A percentile compares a stretch with the other conserved stretches of the same genome.
phyloP scores from a whole-genome alignment of 441 rosid species.

The Gossypium schwendimanii region DNA sequence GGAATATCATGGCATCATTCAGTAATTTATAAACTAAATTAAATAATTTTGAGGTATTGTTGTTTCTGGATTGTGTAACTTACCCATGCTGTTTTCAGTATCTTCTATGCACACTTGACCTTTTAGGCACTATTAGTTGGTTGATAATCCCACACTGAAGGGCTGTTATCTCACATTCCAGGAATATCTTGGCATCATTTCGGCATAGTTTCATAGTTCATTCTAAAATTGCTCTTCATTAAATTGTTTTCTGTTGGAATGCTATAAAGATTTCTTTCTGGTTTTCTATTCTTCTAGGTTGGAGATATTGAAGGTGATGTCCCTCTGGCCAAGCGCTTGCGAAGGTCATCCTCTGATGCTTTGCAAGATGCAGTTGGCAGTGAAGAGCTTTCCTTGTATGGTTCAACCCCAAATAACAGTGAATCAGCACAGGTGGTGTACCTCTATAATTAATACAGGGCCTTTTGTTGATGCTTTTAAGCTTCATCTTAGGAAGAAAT shows the following conservation, averaged over 20 bases:
- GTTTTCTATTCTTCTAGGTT: constrained; percentile 39
- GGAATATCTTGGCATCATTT: constrained; percentile 5
- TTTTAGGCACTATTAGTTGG: constrained; percentile 2
- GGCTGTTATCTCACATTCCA: background rate
- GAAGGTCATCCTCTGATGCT: constrained; percentile 72
- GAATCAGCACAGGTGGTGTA: constrained; percentile 79
- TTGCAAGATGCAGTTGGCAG: constrained; percentile 83
- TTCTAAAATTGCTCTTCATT: background rate
- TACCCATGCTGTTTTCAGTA: background rate
- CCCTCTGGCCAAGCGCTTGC: constrained; percentile 73
- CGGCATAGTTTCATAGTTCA: constrained; percentile 3
- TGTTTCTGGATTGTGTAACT: background rate
- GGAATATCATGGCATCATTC: background rate
- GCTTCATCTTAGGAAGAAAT: background rate
- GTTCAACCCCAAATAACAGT: constrained; percentile 64
- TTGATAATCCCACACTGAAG: constrained; percentile 1
- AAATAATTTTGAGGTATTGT: background rate
- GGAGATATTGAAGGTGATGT: constrained; percentile 90
- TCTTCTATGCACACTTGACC: background rate
- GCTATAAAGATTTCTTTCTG: background rate
- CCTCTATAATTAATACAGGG: background rate
- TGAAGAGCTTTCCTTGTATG: constrained; percentile 90
- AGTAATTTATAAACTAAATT: background rate
- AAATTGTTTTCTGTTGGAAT: background rate
- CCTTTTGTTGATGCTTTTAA: constrained; percentile 10